phyloP scores from a whole-genome alignment of 177 flowering plant species.

The Telopea speciosissima region DNA sequence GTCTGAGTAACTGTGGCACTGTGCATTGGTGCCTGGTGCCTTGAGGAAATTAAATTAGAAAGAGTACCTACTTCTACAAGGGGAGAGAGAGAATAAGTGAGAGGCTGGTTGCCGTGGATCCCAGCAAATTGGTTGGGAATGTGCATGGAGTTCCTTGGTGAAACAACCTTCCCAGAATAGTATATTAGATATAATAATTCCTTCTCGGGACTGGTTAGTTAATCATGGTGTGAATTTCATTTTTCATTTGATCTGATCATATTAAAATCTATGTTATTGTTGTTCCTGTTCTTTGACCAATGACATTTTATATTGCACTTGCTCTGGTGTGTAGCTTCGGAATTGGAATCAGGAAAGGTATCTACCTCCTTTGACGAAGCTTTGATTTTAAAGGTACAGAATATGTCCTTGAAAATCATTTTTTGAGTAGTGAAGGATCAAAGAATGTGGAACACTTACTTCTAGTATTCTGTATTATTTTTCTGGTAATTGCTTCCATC shows the following conservation, averaged over 20 bases:
- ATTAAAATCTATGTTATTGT: background rate
- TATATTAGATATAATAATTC: too few species aligned
- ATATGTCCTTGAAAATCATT: background rate
- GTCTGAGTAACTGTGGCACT: too few species aligned
- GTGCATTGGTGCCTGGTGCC: too few species aligned
- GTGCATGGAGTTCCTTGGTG: background rate
- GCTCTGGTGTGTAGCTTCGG: constrained; percentile 36
- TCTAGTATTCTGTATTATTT: too few species aligned
- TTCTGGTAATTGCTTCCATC: background rate
- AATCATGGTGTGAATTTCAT: background rate
- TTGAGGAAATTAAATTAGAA: too few species aligned
- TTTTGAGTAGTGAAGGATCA: background rate
- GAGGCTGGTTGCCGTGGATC: too few species aligned
- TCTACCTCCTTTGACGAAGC: constrained; percentile 42
- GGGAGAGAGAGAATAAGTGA: too few species aligned
- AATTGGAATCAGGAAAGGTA: constrained; percentile 38
- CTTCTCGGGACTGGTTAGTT: too few species aligned
- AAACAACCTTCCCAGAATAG: too few species aligned
- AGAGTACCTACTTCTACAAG: too few species aligned
- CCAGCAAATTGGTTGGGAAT: too few species aligned
- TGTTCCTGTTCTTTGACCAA: background rate
- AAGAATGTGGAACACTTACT: background rate
- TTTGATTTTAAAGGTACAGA: constrained; percentile 52
- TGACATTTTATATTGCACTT: constrained; percentile 1
- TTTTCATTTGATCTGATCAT: background rate